phyloP scores from a whole-genome alignment of 2,329 filamentous ascomycete species.

The Ascochyta pisi region DNA sequence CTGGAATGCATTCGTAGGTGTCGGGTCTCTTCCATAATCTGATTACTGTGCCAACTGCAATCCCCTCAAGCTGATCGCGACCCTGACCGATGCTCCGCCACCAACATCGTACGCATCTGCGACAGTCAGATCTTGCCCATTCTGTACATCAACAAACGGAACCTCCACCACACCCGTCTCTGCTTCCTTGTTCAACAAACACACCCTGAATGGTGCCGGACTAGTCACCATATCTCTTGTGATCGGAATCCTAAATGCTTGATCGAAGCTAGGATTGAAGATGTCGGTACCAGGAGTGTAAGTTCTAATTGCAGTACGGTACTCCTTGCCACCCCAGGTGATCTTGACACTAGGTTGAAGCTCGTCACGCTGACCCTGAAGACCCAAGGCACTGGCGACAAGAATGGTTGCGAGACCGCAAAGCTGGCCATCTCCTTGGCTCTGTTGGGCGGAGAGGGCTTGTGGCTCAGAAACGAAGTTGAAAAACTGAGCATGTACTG shows the following conservation, averaged over 20 bases:
- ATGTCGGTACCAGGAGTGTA: constrained; percentile 57
- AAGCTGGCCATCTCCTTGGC: constrained; percentile 37
- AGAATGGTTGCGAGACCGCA: constrained; percentile 54
- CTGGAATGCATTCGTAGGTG: no score
- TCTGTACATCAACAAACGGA: constrained; percentile 34
- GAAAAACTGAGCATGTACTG: constrained; percentile 52
- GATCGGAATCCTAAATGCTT: constrained; percentile 54
- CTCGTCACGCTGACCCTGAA: constrained; percentile 54
- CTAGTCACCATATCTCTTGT: constrained; percentile 41
- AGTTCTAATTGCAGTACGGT: constrained; percentile 52
- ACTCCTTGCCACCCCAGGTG: constrained; percentile 52
- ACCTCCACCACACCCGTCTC: constrained; percentile 38
- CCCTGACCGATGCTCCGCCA: constrained; percentile 31
- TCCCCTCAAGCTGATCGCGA: constrained; percentile 33
- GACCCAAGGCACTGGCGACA: constrained; percentile 51
- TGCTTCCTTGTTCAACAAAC: constrained; percentile 37
- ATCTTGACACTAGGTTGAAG: constrained; percentile 57
- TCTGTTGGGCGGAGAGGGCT: constrained; percentile 39
- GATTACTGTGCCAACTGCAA: constrained; percentile 25
- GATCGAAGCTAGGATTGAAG: constrained; percentile 58
- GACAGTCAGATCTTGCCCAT: constrained; percentile 29
- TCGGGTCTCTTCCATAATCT: no score
- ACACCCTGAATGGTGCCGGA: constrained; percentile 32
- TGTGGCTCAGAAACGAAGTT: constrained; percentile 50
- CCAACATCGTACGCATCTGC: constrained; percentile 37